Evolutionary conservation across 495 filamentous ascomycete species (phyloP).

Genomic region (Evernia prunastri): DNA sequence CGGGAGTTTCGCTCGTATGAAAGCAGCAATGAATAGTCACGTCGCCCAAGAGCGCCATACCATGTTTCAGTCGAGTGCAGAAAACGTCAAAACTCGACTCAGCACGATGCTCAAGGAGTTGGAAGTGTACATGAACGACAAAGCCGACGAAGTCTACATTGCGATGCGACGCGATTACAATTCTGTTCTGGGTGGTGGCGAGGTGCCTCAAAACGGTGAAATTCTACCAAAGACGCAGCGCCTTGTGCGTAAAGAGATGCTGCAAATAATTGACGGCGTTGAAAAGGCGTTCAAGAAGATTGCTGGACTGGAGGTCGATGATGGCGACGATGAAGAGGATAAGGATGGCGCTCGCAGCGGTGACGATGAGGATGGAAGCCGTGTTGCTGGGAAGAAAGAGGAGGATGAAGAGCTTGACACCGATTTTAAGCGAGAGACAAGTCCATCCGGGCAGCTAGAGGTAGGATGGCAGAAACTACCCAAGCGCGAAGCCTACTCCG

Average conservation of each 20-base stretch:
- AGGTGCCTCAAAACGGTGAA: constrained; percentile 16
- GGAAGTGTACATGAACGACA: constrained; percentile 33
- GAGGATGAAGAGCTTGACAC: not conserved
- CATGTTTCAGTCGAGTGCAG: constrained; percentile 47
- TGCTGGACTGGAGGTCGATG: constrained; percentile 21
- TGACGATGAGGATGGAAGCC: constrained; percentile 1
- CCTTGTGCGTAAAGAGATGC: constrained; percentile 21
- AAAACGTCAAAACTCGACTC: constrained; percentile 37
- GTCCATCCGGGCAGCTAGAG: not conserved
- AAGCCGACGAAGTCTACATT: constrained; percentile 38
- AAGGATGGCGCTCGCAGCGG: not conserved
- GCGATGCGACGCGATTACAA: constrained; percentile 41
- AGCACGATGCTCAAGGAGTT: constrained; percentile 32
- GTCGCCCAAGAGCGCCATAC: constrained; percentile 35
- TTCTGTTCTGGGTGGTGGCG: constrained; percentile 29
- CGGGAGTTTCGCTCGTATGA: constrained; percentile 52
- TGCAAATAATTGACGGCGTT: constrained; percentile 16
- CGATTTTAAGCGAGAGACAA: not conserved
- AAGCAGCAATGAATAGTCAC: constrained; percentile 45
- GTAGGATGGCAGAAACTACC: not conserved
- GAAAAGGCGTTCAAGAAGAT: constrained; percentile 21
- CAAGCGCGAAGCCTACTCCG: not conserved
- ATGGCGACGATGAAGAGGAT: constrained; percentile 15
- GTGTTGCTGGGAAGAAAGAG: not conserved
- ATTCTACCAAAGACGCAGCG: constrained; percentile 21